These are phyloP conservation scores for Schizochytrium sp. DNA, from an alignment of 108 stramenopile genomes.

Conservation along the genomic window DNA sequence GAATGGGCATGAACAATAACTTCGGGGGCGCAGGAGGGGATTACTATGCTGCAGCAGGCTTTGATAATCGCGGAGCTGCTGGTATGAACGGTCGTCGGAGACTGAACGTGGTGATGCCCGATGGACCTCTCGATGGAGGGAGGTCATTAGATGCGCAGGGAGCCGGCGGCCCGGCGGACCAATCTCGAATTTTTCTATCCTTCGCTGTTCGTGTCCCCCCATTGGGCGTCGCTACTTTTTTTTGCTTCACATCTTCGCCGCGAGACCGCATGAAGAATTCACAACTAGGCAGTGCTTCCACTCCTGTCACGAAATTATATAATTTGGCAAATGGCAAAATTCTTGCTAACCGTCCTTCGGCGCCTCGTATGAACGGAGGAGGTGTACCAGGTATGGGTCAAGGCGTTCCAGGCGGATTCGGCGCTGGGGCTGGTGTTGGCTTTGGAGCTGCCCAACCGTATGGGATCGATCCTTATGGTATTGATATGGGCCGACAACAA, in stretches of 20 bases:
- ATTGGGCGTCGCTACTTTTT: constrained; percentile 24
- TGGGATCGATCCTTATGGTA: neutral
- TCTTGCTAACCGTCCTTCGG: neutral
- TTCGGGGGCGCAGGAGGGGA: no score
- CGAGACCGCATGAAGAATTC: constrained; percentile 14
- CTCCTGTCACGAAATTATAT: neutral
- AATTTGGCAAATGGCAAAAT: constrained; percentile 19
- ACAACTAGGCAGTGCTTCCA: constrained; percentile 28
- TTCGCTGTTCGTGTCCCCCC: constrained; percentile 17
- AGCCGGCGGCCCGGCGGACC: neutral
- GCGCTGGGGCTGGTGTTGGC: neutral
- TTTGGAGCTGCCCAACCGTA: neutral
- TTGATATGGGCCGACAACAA: neutral
- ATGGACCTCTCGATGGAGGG: neutral
- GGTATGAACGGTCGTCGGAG: no score
- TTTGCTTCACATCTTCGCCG: constrained; percentile 40
- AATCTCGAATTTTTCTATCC: constrained; percentile 26
- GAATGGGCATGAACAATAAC: no score
- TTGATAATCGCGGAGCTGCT: no score
- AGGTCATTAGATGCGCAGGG: neutral
- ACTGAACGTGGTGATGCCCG: no score
- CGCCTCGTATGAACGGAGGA: no score
- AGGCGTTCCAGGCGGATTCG: neutral
- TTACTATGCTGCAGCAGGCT: no score
- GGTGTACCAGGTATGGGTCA: neutral